phyloP scores from a whole-genome alignment of 305 asterid genomes.

The Fraxinus nigra region DNA sequence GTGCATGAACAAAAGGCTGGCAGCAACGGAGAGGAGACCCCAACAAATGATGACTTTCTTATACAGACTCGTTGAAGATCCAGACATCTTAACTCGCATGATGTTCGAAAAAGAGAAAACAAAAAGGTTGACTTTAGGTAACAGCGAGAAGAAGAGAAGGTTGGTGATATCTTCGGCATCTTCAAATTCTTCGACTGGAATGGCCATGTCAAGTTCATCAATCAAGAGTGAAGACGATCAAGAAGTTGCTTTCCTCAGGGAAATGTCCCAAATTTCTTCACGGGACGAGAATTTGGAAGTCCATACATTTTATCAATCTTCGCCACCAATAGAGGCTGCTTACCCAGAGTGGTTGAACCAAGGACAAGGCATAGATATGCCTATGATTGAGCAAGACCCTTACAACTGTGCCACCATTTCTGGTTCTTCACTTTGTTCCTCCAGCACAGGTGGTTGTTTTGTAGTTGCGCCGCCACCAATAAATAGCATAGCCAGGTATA shows the following conservation, averaged over 20 bases:
- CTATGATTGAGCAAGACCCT: conserved; percentile 13
- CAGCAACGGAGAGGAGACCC: conserved; percentile 78
- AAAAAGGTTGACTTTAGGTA: conserved; percentile 8
- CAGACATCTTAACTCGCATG: conserved; percentile 57
- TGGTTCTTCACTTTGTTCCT: conserved; percentile 25
- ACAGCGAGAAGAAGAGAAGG: conserved; percentile 53
- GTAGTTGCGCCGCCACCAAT: conserved; percentile 19
- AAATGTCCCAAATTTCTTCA: conserved; percentile 34
- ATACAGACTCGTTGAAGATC: conserved; percentile 69
- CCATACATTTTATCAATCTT: conserved; percentile 28
- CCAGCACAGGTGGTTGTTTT: conserved; percentile 20
- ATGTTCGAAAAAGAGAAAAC: conserved; percentile 49
- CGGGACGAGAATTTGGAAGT: conserved; percentile 30
- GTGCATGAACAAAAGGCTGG: conserved; percentile 68
- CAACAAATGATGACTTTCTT: conserved; percentile 78
- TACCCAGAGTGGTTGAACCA: conserved; percentile 33
- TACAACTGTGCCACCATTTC: conserved; percentile 18
- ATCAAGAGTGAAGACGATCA: conserved; percentile 57
- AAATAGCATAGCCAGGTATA: conserved; percentile 5
- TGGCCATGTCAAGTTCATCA: conserved; percentile 36
- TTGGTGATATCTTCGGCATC: conserved; percentile 33
- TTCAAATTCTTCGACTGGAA: conserved; percentile 36
- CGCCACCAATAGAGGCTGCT: conserved; percentile 30
- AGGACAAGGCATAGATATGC: conserved; percentile 9
- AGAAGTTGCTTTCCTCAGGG: conserved; percentile 20